These are phyloP conservation scores for Kwoniella sp. DNA, from an alignment of 768 basidiomycete genomes.

Conservation along the genomic window DNA sequence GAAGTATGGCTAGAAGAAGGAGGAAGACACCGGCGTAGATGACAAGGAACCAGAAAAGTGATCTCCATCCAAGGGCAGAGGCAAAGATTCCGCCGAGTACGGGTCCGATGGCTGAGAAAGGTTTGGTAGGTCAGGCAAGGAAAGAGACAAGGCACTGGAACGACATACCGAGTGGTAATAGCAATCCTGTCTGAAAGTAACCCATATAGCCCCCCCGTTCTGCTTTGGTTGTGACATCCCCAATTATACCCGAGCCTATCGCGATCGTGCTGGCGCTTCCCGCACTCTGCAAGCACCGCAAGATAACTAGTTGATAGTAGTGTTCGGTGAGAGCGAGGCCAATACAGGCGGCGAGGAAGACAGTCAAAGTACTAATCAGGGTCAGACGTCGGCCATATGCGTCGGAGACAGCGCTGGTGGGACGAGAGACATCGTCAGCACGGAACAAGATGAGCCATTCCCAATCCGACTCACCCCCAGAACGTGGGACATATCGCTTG, in stretches of 20 bases:
- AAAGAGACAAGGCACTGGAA: background rate
- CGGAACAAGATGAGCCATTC: too few species aligned
- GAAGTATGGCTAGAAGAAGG: conserved; percentile 58
- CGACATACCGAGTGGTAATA: conserved; percentile 31
- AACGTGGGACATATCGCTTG: conserved; percentile 59
- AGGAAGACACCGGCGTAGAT: conserved; percentile 39
- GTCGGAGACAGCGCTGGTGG: conserved; percentile 59
- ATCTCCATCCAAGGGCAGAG: conserved; percentile 66
- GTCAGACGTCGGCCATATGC: conserved; percentile 35
- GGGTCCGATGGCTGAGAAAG: conserved; percentile 24
- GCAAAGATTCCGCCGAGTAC: conserved; percentile 57
- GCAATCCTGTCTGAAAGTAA: conserved; percentile 58
- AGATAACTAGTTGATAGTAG: conserved; percentile 75
- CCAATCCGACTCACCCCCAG: conserved; percentile 66
- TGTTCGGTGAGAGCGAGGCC: conserved; percentile 63
- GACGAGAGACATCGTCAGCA: background rate
- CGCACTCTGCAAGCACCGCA: conserved; percentile 68
- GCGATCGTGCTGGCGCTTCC: conserved; percentile 9
- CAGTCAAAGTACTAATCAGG: conserved; percentile 49
- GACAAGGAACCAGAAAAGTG: conserved; percentile 51
- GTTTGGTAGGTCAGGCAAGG: background rate
- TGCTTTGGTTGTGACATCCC: conserved; percentile 70
- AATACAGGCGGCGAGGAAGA: conserved; percentile 69
- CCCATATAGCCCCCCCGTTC: conserved; percentile 78
- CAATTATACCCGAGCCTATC: conserved; percentile 70